Evolutionary conservation across 2,329 filamentous ascomycete species (phyloP).

Genomic region (Teratosphaeria epicoccoides): DNA sequence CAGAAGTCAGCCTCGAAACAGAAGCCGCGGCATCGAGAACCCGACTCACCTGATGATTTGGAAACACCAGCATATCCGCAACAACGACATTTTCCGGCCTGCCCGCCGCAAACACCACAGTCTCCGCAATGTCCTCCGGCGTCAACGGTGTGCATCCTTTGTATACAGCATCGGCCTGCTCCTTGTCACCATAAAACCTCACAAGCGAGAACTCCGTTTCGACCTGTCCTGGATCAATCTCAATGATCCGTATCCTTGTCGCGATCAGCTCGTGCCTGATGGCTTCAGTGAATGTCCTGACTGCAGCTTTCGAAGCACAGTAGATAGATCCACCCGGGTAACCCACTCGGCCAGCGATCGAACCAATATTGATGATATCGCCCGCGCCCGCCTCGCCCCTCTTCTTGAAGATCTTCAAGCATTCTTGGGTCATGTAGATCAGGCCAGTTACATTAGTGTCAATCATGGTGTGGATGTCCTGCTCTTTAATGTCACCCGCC

Average conservation of each 20-base stretch:
- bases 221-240: constrained; percentile 84
- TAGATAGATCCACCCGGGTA: constrained; percentile 84
- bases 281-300: constrained; percentile 72
- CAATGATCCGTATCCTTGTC: constrained; percentile 71
- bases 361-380: constrained; percentile 93
- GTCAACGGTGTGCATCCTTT: constrained; percentile 75
- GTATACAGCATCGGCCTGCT: constrained; percentile 84
- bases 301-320: constrained; percentile 84
- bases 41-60: constrained; percentile 69
- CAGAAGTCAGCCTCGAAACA: constrained; percentile 1
- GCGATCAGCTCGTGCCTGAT: constrained; percentile 74
- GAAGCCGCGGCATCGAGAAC: background rate
- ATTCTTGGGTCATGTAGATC: constrained; percentile 91
- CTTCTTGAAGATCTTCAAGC: constrained; percentile 71
- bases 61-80: constrained; percentile 77
- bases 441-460: constrained; percentile 87
- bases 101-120: constrained; percentile 75
- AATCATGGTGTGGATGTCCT: constrained; percentile 82
- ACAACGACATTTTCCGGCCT: constrained; percentile 83
- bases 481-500: constrained; percentile 69
- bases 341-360: constrained; percentile 78
- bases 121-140: constrained; percentile 81
- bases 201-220: constrained; percentile 91
- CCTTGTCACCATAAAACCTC: constrained; percentile 77
- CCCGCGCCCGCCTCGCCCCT: constrained; percentile 50